Evolutionary conservation across 345 rosid genomes (phyloP).

Genomic region (Citrus reticulata): DNA sequence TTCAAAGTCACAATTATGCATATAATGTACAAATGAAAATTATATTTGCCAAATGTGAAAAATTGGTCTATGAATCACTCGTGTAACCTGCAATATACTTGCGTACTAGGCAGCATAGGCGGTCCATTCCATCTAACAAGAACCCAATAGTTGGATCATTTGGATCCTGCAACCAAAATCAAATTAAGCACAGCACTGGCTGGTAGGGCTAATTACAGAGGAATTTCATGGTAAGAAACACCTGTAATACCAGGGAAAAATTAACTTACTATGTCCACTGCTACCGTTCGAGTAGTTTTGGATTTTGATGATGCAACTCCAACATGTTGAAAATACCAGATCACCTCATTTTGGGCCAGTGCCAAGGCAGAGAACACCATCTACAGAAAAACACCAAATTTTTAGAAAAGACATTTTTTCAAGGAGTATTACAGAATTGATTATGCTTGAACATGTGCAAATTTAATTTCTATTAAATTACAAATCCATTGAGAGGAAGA

Average conservation of each 20-base stretch:
- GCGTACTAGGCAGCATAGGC: conserved; percentile 88
- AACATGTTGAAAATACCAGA: conserved; percentile 94
- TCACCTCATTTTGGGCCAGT: conserved; percentile 91
- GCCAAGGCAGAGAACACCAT: conserved; percentile 99
- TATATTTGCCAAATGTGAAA: not conserved
- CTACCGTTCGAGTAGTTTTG: conserved; percentile 60
- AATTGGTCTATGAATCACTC: not conserved
- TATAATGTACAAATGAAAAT: conserved; percentile 8
- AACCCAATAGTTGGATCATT: conserved; percentile 98
- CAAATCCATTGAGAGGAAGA: not conserved
- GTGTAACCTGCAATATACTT: conserved; percentile 86
- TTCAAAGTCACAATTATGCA: not conserved
- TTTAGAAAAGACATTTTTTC: not conserved
- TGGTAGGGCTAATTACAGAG: not conserved
- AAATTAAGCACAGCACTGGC: conserved; percentile 5
- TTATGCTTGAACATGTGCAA: not conserved
- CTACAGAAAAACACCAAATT: conserved; percentile 38
- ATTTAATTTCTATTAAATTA: not conserved
- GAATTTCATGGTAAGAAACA: not conserved
- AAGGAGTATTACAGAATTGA: not conserved
- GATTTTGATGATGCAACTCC: conserved; percentile 88
- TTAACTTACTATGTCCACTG: conserved; percentile 77
- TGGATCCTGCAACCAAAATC: conserved; percentile 68
- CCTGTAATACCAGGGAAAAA: conserved; percentile 12
- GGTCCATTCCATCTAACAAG: conserved; percentile 97